Percentiles rank a stretch among this genome's conserved stretches.
Conservation (phyloP, 129 eudicot species). For the Tanacetum coccineum region DNA sequence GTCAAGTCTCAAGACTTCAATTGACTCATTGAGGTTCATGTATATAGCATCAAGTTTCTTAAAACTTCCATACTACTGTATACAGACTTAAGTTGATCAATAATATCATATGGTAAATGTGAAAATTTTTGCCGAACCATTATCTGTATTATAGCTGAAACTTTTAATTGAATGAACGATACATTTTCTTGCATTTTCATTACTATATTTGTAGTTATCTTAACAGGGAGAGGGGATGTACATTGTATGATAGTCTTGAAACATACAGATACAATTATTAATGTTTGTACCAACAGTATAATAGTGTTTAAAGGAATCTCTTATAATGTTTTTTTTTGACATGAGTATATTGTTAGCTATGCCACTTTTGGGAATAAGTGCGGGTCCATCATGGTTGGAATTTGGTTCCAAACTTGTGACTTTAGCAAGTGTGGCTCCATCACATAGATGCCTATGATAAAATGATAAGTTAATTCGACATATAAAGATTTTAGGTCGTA, state of each 20-base stretch:
- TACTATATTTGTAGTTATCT: no score
- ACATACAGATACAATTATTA: neutral
- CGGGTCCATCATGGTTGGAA: conserved; percentile 26
- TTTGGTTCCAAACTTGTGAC: conserved; percentile 27
- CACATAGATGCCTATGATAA: no score
- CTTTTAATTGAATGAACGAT: no score
- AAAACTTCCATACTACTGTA: conserved; percentile 1
- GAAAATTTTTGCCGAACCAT: neutral
- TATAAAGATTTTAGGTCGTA: no score
- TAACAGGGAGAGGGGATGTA: neutral
- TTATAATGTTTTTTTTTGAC: neutral
- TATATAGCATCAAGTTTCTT: conserved; percentile 20
- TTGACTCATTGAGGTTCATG: conserved; percentile 27
- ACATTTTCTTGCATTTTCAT: no score
- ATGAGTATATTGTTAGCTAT: conserved; percentile 17
- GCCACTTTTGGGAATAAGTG: conserved; percentile 27
- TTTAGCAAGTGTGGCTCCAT: conserved; percentile 16
- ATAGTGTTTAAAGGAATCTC: neutral
- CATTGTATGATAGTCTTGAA: neutral
- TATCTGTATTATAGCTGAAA: neutral
- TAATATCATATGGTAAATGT: neutral
- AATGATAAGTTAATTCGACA: no score
- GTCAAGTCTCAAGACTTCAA: conserved; percentile 28
- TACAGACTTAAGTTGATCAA: conserved; percentile 11
- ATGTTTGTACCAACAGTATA: neutral